A percentile compares a stretch with the other conserved stretches of the same genome.
Conservation (phyloP, 2,329 filamentous ascomycete species). For the Pseudocercospora macadamiae region DNA sequence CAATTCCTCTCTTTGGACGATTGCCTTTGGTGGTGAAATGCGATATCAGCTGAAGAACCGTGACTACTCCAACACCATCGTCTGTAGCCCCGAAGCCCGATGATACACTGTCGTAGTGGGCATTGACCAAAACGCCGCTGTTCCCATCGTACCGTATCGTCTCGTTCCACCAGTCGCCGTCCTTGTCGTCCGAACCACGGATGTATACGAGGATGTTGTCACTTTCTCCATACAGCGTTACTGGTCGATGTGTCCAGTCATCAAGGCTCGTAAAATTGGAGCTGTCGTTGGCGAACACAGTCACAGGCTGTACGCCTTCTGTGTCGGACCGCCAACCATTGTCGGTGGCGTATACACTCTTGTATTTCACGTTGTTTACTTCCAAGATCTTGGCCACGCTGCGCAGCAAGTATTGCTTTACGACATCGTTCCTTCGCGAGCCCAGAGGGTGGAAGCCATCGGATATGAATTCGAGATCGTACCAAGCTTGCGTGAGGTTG, state of each 20-base stretch:
- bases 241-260: constrained; percentile 28
- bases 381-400: constrained; percentile 72
- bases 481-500: constrained; percentile 84
- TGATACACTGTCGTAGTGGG: constrained; percentile 91
- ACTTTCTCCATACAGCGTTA: constrained; percentile 79
- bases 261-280: constrained; percentile 71
- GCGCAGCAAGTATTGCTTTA: constrained; percentile 73
- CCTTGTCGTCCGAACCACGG: constrained; percentile 72
- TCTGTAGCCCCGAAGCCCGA: constrained; percentile 93
- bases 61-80: constrained; percentile 88
- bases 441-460: constrained; percentile 70
- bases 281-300: constrained; percentile 75
- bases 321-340: constrained; percentile 35
- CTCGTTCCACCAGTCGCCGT: constrained; percentile 71
- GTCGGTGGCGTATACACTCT: constrained; percentile 36
- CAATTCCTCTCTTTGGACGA: constrained; percentile 76
- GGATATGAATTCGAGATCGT: constrained; percentile 76
- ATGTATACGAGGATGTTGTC: constrained; percentile 93
- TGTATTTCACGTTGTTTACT: constrained; percentile 57
- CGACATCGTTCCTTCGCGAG: constrained; percentile 73
- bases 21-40: constrained; percentile 75
- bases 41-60: constrained; percentile 79
- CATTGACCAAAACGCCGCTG: constrained; percentile 87
- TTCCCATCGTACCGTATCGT: constrained; percentile 43
- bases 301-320: constrained; percentile 40